Conservation (phyloP, 305 asterid genomes). For the Rubia peregrina region DNA sequence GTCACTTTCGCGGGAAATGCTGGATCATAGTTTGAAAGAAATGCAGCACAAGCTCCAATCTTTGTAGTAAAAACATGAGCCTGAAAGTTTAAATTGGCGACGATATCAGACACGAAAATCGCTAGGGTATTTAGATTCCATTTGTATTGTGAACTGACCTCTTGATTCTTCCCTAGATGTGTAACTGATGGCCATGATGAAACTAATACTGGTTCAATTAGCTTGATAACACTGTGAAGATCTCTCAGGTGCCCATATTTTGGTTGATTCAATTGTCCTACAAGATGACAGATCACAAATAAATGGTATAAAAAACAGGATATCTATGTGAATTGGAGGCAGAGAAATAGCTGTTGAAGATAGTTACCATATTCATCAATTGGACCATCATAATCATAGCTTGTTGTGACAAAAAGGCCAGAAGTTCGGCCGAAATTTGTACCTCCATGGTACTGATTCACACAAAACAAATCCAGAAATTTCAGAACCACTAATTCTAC, state of each 20-base stretch:
- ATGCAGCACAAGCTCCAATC: slow-evolving; percentile 72
- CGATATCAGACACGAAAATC: slow-evolving; percentile 1
- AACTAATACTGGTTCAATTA: slow-evolving; percentile 65
- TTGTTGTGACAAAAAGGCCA: slow-evolving; percentile 83
- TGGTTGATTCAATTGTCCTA: slow-evolving; percentile 64
- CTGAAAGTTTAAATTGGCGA: slow-evolving; percentile 23
- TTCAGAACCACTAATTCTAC: neutral
- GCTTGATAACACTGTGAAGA: slow-evolving; percentile 71
- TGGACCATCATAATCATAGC: slow-evolving; percentile 97
- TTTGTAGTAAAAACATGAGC: slow-evolving; percentile 61
- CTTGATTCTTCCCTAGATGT: slow-evolving; percentile 67
- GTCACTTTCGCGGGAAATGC: slow-evolving; percentile 38
- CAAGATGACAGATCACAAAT: neutral
- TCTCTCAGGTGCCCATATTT: slow-evolving; percentile 70
- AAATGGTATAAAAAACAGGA: no score
- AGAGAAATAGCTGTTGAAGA: neutral
- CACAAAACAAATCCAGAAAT: slow-evolving; percentile 13
- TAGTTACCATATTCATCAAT: slow-evolving; percentile 79
- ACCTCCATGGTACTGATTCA: slow-evolving; percentile 86
- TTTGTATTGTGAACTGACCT: slow-evolving; percentile 31
- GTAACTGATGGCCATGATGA: slow-evolving; percentile 62
- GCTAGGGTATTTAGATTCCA: neutral
- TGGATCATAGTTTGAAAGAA: slow-evolving; percentile 75
- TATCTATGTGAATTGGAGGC: neutral
- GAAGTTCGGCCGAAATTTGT: slow-evolving; percentile 93